Base-by-base conservation (phyloP, 768 basidiomycete genomes). In the Krasilnikovozyma curviuscula region DNA sequence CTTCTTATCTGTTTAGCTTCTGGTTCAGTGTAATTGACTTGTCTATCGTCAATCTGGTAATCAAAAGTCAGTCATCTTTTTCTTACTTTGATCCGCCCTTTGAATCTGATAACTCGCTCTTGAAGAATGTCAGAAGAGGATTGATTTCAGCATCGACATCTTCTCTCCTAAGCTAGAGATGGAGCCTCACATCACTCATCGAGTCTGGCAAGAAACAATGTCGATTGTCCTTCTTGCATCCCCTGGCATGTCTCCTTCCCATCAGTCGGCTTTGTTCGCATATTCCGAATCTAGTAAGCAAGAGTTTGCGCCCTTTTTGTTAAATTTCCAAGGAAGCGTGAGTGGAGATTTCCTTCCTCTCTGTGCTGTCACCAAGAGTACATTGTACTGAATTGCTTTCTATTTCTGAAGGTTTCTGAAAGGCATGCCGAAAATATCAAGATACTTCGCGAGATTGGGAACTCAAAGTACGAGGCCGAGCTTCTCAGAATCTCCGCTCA, bases 111-210 rank as follows among this genome's bases (percentile, higher is more conserved):
- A 32, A 10, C 1, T 9, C 8, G 21, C 37, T 25, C 16, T 14
- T 3, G 9, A 45, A 40, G 48, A 46, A 8, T 38, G 44, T 5
- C 54, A 58, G 32, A 30, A 48, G 23, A 72, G 82, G 23, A 69
- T 83, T 31, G 81, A 83, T 63, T 82, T 81, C 64, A 81, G 78
- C 61, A 72, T 83, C 53, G 82, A 84, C 59, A 72, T 83, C 42
- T 83, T 83, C 60, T 82, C 80, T 14, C 82, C 82, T 19, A 69
- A 73, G 75, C 64, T 52, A 55, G 61, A 47, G 46, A 24, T 57
- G 4, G 19, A 41, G 14, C 69, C 3, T 62, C 82, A 84, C 59
- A 68, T 72, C 14, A 74, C 68, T 49, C 71, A 80, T 14, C 71
- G 82, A 5, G 78, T 84, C 13, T 81, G 80, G 79, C 81, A 84